phyloP scores from a whole-genome alignment of 352 stramenopile species.

The Phytophthora pinifolia region DNA sequence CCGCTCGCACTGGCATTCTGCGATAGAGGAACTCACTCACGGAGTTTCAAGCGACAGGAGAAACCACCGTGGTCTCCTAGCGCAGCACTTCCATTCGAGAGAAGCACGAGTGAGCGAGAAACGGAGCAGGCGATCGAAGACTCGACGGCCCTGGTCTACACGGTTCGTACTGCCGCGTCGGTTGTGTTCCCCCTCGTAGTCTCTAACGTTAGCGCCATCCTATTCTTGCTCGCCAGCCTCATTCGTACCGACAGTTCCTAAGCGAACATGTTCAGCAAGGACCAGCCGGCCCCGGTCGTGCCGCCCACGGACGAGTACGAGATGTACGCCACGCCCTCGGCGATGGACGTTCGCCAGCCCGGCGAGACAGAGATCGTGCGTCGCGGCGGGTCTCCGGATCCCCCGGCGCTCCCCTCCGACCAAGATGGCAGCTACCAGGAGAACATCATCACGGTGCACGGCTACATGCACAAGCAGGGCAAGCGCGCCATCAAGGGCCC shows the following conservation, averaged over 20 bases:
- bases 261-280: slow-evolving; percentile 59
- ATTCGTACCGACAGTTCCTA: slow-evolving; percentile 20
- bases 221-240: slow-evolving; percentile 9
- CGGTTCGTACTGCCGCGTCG: neutral
- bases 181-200: neutral
- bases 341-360: slow-evolving; percentile 32
- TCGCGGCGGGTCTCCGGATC: slow-evolving; percentile 27
- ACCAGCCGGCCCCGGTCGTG: slow-evolving; percentile 26
- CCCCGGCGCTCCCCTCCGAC: slow-evolving; percentile 37
- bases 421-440: slow-evolving; percentile 43
- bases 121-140: slow-evolving; percentile 9
- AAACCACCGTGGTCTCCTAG: slow-evolving; percentile 24
- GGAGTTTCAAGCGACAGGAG: slow-evolving; percentile 30
- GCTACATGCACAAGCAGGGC: slow-evolving; percentile 90
- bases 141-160: slow-evolving; percentile 3
- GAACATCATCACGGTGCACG: slow-evolving; percentile 89
- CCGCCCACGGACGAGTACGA: slow-evolving; percentile 56
- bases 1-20: slow-evolving; percentile 1
- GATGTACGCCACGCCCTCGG: slow-evolving; percentile 65
- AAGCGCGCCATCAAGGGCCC: slow-evolving; percentile 87
- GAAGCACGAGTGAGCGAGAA: slow-evolving; percentile 38
- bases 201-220: neutral
- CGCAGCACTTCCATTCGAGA: slow-evolving; percentile 27
- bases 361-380: slow-evolving; percentile 66
- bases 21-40: slow-evolving; percentile 5